Conservation (phyloP, 768 basidiomycete genomes). For the Chlorophyllum brunneum region DNA sequence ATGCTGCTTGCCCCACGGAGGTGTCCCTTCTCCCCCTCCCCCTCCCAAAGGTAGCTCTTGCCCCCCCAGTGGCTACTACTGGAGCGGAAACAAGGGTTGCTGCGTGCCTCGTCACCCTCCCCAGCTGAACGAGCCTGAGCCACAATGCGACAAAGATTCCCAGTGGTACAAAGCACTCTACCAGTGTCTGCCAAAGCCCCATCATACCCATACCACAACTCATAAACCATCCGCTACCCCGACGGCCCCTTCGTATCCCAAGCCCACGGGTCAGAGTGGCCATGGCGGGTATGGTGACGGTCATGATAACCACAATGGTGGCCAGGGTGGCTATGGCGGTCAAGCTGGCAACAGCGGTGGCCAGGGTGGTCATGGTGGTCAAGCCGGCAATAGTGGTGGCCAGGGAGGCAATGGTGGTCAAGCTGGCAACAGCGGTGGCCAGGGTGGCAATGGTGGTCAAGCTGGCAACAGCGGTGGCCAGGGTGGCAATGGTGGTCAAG, state of each 20-base stretch:
- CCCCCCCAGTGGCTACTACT: constrained; percentile 46
- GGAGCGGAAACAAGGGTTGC: constrained; percentile 43
- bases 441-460: no score
- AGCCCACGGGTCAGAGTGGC: no score
- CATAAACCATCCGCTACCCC: constrained; percentile 21
- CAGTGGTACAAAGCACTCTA: constrained; percentile 39
- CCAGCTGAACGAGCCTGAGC: constrained; percentile 36
- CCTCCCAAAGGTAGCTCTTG: constrained; percentile 46
- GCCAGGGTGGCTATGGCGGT: no score
- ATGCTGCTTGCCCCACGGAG: constrained; percentile 45
- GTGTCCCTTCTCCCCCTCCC: constrained; percentile 31
- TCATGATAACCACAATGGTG: no score
- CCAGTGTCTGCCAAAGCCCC: constrained; percentile 36
- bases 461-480: no score
- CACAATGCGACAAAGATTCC: constrained; percentile 45
- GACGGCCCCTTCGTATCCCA: constrained; percentile 33
- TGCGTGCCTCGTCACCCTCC: constrained; percentile 48
- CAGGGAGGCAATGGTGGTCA: no score
- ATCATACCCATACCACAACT: constrained; percentile 24
- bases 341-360: no score
- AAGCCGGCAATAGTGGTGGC: no score
- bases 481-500: no score
- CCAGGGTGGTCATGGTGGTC: no score
- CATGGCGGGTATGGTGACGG: no score
- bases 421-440: no score